phyloP scores from a whole-genome alignment of 495 filamentous ascomycete genomes.

The Penicillium tannophilum region DNA sequence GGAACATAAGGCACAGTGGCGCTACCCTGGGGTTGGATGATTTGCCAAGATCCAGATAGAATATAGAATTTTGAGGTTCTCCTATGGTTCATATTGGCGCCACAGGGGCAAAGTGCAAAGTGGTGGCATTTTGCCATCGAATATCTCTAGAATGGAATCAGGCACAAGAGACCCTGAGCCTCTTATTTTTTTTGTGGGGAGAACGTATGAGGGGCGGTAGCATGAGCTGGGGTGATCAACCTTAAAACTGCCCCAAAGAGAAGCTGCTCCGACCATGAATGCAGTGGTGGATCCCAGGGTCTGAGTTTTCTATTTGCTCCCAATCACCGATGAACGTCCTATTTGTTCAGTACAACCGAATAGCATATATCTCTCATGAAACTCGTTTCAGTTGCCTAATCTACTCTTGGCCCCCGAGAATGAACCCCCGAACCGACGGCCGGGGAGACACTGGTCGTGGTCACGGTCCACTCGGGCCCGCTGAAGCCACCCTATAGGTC shows the following conservation, averaged over 20 bases:
- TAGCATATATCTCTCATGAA: constrained; percentile 5
- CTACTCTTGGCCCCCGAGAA: constrained; percentile 2
- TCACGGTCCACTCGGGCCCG: constrained; percentile 2
- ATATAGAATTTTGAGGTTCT: neutral
- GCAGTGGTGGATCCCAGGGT: constrained; percentile 13
- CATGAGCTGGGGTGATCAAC: constrained; percentile 11
- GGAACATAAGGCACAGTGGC: neutral
- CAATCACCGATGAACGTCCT: neutral
- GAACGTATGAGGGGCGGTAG: neutral
- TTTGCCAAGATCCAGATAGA: neutral
- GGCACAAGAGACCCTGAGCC: neutral
- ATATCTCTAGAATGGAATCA: neutral
- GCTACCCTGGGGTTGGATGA: constrained; percentile 13
- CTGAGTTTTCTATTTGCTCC: constrained; percentile 11
- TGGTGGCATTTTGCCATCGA: neutral
- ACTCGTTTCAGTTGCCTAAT: constrained; percentile 22
- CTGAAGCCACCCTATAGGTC: neutral
- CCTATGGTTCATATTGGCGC: neutral
- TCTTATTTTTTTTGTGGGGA: neutral
- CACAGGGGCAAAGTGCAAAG: neutral
- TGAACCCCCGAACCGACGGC: neutral
- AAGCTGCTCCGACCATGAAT: constrained; percentile 1
- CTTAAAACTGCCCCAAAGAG: constrained; percentile 13
- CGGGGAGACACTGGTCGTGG: neutral
- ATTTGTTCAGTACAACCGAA: neutral